Conservation (phyloP, 2,329 filamentous ascomycete species). For the Nigrospora osmanthi region DNA sequence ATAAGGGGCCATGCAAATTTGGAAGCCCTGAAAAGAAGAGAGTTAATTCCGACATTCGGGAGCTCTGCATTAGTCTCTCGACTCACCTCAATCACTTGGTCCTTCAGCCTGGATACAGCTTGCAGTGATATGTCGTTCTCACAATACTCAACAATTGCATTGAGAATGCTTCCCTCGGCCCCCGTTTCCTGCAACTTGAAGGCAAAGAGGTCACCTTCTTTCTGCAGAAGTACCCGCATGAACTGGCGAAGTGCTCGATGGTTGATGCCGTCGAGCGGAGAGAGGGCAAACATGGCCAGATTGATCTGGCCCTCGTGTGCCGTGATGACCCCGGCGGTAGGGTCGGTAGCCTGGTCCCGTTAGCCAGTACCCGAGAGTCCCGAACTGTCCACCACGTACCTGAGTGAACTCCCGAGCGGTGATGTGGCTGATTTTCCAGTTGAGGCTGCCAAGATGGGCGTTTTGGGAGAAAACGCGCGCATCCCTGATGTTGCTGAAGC, state of each 20-base stretch:
- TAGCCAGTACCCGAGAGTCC: background rate
- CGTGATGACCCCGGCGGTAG: conserved; percentile 20
- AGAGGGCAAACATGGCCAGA: conserved; percentile 33
- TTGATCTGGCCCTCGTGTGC: conserved; percentile 49
- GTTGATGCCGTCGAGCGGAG: conserved; percentile 8
- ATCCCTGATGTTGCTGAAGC: conserved; percentile 54
- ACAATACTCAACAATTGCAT: conserved; percentile 44
- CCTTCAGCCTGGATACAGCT: conserved; percentile 32
- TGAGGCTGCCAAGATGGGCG: conserved; percentile 30
- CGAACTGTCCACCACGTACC: conserved; percentile 13
- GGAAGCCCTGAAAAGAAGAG: conserved; percentile 12
- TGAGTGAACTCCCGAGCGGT: conserved; percentile 33
- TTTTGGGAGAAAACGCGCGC: conserved; percentile 42
- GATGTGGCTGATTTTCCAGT: conserved; percentile 40
- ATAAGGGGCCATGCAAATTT: conserved; percentile 19
- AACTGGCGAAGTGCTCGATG: conserved; percentile 24
- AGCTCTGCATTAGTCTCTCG: no score
- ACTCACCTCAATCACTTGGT: conserved; percentile 27
- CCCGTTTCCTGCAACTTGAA: conserved; percentile 31
- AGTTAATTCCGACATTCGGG: no score
- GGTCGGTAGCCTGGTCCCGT: conserved; percentile 16
- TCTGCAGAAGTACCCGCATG: conserved; percentile 32
- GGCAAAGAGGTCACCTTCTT: conserved; percentile 44
- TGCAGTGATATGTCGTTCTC: conserved; percentile 35
- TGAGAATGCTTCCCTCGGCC: conserved; percentile 33